phyloP scores from a whole-genome alignment of 2,329 filamentous ascomycete species.

The Fusarium tjaetaba region DNA sequence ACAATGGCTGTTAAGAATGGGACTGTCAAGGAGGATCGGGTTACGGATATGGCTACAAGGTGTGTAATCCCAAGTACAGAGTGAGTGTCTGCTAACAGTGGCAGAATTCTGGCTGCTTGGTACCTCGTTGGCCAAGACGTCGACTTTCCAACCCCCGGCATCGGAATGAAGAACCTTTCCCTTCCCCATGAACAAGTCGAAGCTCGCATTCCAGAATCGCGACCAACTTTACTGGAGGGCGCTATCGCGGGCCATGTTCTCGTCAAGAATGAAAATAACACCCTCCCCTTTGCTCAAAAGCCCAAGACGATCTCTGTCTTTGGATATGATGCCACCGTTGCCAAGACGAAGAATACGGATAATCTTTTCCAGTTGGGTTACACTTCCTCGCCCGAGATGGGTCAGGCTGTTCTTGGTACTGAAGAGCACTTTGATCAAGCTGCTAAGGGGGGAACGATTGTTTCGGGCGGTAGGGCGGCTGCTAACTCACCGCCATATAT shows the following conservation, averaged over 20 bases:
- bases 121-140: conserved; percentile 55
- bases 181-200: conserved; percentile 58
- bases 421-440: conserved; percentile 59
- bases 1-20: conserved; percentile 81
- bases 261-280: conserved; percentile 75
- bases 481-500: conserved; percentile 62
- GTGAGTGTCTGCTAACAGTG: background rate
- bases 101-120: conserved; percentile 28
- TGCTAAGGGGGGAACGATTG: conserved; percentile 61
- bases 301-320: conserved; percentile 67
- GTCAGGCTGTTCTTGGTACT: conserved; percentile 54
- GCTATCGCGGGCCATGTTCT: conserved; percentile 72
- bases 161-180: conserved; percentile 70
- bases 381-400: conserved; percentile 58
- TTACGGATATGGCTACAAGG: conserved; percentile 83
- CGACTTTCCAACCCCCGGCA: conserved; percentile 56
- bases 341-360: conserved; percentile 60
- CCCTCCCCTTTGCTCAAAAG: conserved; percentile 69
- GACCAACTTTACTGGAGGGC: conserved; percentile 58
- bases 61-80: rapidly evolving
- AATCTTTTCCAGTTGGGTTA: conserved; percentile 57
- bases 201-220: conserved; percentile 58
- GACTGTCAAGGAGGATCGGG: conserved; percentile 73
- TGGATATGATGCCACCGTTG: conserved; percentile 70
- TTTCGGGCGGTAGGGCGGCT: conserved; percentile 62